Evolutionary conservation across 2,329 filamentous ascomycete genomes (phyloP), one percentile per base, ranked within the genome.

Genomic region (Xenoacremonium recifei): DNA sequence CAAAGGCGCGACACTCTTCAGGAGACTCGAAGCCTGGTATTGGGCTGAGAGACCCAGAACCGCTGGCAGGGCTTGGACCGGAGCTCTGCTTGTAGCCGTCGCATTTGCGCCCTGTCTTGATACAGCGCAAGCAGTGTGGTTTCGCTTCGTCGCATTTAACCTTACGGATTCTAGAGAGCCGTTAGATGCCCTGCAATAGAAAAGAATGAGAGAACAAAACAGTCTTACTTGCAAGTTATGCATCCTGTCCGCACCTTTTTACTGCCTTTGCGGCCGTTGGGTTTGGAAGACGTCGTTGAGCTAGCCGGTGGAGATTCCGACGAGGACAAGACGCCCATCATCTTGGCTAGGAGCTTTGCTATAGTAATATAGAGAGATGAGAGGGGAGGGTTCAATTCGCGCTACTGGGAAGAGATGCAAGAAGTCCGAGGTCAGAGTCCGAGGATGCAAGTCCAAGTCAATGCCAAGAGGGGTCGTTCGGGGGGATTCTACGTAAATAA

Each of bases 111-210:
- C 77, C 76, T 3, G 77, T 79, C 42, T 71, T 75, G 23, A 68
- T 69, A 52, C 77, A 81, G 42, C 75, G 71, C 25, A 69, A 59
- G 49, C 78, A 82, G 29, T 59, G 63, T 2, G 77, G 77, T 42
- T 74, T 77, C 15, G 59, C 62, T 59, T 80, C 77, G 48, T 79
- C 76, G 55, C 77, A 81, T 56, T 80, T 80, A 39, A 80, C 71
- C 42, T 76, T 74, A 37, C 76, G 72, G 21, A 76, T 69, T 59
- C 75, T 79, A 40, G 10, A 15, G 21, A 9, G 17, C 2, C 34
- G 30, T 35, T 45, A 43, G 13, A 27, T 9, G 23, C 9, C 23
- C 9, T 27, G 9, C 9, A 13, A 13, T 9, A 27, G 23, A 27
- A 27, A 13, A 27, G 13, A 9, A 27, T 27, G 29, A 15, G n/a